A percentile compares a stretch with the other conserved stretches of the same genome.
These are phyloP conservation scores for Elongisporangium anandrum DNA, from an alignment of 352 stramenopile genomes.

Conservation along the genomic window DNA sequence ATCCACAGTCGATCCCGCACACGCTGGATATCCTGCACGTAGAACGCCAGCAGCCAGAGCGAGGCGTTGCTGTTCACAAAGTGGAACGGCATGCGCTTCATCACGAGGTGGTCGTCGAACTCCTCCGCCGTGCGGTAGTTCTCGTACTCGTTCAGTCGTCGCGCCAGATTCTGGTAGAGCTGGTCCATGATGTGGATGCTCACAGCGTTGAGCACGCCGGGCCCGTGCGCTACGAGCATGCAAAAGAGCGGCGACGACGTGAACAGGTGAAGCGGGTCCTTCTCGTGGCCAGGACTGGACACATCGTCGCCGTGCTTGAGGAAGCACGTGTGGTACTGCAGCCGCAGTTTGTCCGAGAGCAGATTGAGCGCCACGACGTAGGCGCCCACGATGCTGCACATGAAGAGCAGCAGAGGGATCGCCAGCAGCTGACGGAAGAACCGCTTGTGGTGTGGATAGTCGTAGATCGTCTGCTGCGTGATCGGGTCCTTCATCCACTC, in stretches of 20 bases:
- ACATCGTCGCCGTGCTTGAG: not conserved
- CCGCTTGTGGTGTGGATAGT: slow-evolving; percentile 58
- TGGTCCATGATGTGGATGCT: slow-evolving; percentile 64
- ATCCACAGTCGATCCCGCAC: slow-evolving; percentile 67
- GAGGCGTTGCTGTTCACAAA: slow-evolving; percentile 76
- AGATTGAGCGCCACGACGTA: slow-evolving; percentile 58
- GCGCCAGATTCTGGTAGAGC: slow-evolving; percentile 58
- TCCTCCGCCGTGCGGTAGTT: slow-evolving; percentile 66
- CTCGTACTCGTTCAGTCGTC: slow-evolving; percentile 63
- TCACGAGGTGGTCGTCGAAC: slow-evolving; percentile 65
- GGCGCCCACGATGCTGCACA: slow-evolving; percentile 48
- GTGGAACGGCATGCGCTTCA: slow-evolving; percentile 74
- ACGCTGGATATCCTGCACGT: slow-evolving; percentile 44
- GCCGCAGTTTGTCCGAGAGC: slow-evolving; percentile 47
- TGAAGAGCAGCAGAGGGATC: slow-evolving; percentile 44
- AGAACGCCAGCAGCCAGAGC: slow-evolving; percentile 65
- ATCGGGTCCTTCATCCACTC: slow-evolving; percentile 54
- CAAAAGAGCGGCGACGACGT: slow-evolving; percentile 15
- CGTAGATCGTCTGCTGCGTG: slow-evolving; percentile 33
- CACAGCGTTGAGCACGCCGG: slow-evolving; percentile 56
- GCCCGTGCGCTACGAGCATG: slow-evolving; percentile 39
- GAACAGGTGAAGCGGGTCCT: not conserved
- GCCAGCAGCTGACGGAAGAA: slow-evolving; percentile 43
- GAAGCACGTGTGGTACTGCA: slow-evolving; percentile 30
- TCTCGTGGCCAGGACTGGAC: not conserved